Evolutionary conservation across 805 yeast species (phyloP).

Genomic region (Candida berthetii): DNA sequence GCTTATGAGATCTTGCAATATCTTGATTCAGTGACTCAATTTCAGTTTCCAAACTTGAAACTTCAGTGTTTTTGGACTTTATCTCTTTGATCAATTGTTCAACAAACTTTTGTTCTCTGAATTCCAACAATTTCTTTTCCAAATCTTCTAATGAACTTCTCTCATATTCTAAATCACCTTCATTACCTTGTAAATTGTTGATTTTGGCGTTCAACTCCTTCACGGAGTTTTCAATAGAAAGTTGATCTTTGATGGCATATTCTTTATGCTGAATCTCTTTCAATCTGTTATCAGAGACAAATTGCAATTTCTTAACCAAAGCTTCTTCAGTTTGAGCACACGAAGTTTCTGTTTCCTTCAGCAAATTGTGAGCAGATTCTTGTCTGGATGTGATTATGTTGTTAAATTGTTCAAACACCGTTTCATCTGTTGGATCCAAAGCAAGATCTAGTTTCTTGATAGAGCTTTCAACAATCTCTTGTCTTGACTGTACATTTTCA

Average conservation of each 20-base stretch:
- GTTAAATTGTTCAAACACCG: conserved; percentile 1
- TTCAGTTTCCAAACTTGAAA: conserved; percentile 32
- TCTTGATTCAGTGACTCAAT: conserved; percentile 49
- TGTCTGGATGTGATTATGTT: conserved; percentile 10
- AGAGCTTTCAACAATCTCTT: conserved; percentile 8
- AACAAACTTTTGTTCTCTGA: conserved; percentile 23
- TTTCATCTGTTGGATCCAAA: conserved; percentile 1
- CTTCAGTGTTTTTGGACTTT: conserved; percentile 27
- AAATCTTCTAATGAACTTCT: conserved; percentile 33
- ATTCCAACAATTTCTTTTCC: conserved; percentile 24
- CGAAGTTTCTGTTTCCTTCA: conserved; percentile 1
- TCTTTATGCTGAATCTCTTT: conserved; percentile 36
- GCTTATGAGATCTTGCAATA: conserved; percentile 45
- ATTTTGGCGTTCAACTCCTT: conserved; percentile 31
- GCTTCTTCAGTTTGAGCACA: conserved; percentile 10
- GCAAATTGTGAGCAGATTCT: conserved; percentile 6
- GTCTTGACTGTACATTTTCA: conserved; percentile 12
- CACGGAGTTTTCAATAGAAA: conserved; percentile 28
- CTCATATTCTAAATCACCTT: conserved; percentile 41
- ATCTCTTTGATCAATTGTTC: conserved; percentile 27
- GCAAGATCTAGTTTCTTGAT: not conserved
- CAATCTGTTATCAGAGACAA: conserved; percentile 25
- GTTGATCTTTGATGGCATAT: conserved; percentile 36
- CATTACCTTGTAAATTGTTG: conserved; percentile 31
- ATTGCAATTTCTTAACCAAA: conserved; percentile 9